Evolutionary conservation across 345 rosid genomes (phyloP), one percentile per base, ranked within the genome.

Genomic region (Arabis hirsuta): DNA sequence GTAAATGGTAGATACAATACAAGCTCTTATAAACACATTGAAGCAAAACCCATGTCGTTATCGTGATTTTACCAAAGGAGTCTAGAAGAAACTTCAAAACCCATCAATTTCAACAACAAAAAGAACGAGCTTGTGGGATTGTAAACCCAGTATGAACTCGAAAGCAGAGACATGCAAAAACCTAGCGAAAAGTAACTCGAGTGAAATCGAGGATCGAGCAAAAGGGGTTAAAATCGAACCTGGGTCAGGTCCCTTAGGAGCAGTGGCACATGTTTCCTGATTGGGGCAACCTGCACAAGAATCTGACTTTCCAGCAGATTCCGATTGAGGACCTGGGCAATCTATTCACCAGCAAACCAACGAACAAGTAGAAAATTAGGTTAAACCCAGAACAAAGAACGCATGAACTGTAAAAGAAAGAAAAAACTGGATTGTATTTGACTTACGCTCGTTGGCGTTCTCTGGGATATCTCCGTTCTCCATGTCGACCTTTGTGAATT

Each of bases 171-270:
- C 42, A 45, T 5, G 27, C 32, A 69, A 20, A 32, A 44, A 4
- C 62, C 11, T 34, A 57, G 27, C 2, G 2, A 19, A 9, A 11
- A 50, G 32, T 20, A 39, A 39, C 9, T 39, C 11, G 54, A 13
- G 29, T 54, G 5, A 4, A 34, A 62, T 36, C 56, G 7, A 34
- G 16, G 45, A 32, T 19, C 3, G 22, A 0, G 36, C 12, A 12
- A 16, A 36, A 9, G 29, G 52, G 39, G 47, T 34, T 31, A n/a
- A 65, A 29, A n/a, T 51, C 13, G 36, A 29, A 94, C 98, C 98
- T 70, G 97, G 97, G 78, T 91, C 97, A 26, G 96, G 98, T 76
- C 97, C 97, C 69, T 91, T 94, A 14, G 98, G 98, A 13, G 93
- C 97, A 47, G 93, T 77, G 55, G 97, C 96, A 76, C 98, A 91